Evolutionary conservation across 164 flowering plant genomes (phyloP), one percentile per base, ranked within the genome.

Genomic region (Aristolochia californica): DNA sequence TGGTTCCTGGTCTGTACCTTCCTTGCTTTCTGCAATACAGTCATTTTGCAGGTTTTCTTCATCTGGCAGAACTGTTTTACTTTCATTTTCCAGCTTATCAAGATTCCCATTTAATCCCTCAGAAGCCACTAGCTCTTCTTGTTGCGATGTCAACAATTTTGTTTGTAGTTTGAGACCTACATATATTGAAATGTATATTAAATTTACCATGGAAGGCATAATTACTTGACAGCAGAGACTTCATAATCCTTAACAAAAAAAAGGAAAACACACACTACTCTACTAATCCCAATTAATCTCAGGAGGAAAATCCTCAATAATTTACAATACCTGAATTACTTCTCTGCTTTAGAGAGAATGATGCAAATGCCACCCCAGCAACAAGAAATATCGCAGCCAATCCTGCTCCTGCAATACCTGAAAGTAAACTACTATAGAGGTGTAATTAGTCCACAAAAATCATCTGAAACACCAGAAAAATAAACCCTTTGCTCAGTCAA

Each of bases 401-500:
- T 74, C 84, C 91, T 38, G 83, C 83, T 57, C 83, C 81, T 52
- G 80, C 67, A 62, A 80, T 55, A 58, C 89, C 97, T 89, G 97
- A 77, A 76, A 84, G 63, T 60, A 70, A 71, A 68, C 82, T 77
- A 83, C 74, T 76, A 70, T 43, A 66, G 11, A 71, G 69, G 69
- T 74, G 77, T 80, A 74, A 82, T 75, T 70, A 82, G 77, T 63
- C 73, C 51, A 63, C 61, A 54, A 69, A 47, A 68, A 69, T 52
- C 26, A 22, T 9, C 55, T 20, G 27, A 38, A n/a, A 22, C 17
- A n/a, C 14, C 8, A 27, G 10, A 27, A 47, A 61, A 16, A 10
- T 48, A 48, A 48, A 48, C 20, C 40, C 3, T 28, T 28, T 28
- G 3, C 13, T 20, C 28, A 49, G 22, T 18, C 45, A 28, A 34